These are phyloP conservation scores for Magnolia kwangsiensis DNA, from an alignment of 164 flowering plant genomes.

Conservation along the genomic window DNA sequence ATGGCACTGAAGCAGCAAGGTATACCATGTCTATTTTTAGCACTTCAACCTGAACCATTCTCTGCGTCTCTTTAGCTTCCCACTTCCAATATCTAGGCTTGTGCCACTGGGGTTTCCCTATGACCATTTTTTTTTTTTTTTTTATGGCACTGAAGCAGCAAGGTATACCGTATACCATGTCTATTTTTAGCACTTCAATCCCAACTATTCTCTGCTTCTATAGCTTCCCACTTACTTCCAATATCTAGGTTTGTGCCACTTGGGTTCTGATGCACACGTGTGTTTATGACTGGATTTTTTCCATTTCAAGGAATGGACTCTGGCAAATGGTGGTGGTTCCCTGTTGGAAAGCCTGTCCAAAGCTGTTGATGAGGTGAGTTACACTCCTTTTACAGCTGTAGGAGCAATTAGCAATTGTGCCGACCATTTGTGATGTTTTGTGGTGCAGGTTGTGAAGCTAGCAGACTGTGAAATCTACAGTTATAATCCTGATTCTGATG, in stretches of 20 bases:
- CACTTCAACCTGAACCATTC: not conserved
- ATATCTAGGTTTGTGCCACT: not conserved
- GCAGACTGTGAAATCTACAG: conserved; percentile 88
- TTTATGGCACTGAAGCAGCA: not conserved
- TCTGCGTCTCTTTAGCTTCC: not conserved
- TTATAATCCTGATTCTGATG: conserved; percentile 74
- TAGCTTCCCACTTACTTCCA: not conserved
- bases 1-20: not conserved
- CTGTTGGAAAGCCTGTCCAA: conserved; percentile 59
- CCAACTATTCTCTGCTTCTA: not conserved
- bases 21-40: not conserved
- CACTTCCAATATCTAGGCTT: not conserved
- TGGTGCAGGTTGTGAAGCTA: conserved; percentile 75
- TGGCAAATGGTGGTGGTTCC: conserved; percentile 48
- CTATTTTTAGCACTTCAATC: too few relatives aligned
- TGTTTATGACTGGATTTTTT: not conserved
- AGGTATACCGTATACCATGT: not conserved
- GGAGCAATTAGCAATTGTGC: not conserved
- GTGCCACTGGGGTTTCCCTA: not conserved
- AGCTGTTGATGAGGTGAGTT: conserved; percentile 84
- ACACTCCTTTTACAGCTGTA: not conserved
- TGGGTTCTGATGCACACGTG: not conserved
- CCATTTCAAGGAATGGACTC: conserved; percentile 70
- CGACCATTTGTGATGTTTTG: conserved; percentile 12
- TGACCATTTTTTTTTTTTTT: not conserved